Conservation (phyloP, 768 basidiomycete species). For the Pulveroboletus sp. region DNA sequence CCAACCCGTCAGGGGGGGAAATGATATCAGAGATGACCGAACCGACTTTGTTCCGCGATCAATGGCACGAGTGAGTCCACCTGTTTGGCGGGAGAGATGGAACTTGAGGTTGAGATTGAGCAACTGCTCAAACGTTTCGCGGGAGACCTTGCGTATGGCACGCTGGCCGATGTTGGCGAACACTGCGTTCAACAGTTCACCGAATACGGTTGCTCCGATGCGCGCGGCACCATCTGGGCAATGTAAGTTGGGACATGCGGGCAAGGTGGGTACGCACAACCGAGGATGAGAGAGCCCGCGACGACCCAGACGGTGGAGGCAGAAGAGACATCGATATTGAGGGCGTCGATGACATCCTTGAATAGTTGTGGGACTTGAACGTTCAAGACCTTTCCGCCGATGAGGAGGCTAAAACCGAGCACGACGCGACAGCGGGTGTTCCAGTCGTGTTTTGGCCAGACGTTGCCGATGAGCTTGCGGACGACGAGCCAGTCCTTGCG, state of each 20-base stretch:
- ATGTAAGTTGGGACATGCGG: not conserved
- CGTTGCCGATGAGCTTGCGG: conserved; percentile 76
- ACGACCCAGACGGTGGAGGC: conserved; percentile 85
- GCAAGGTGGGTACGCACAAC: conserved; percentile 60
- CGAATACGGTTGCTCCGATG: conserved; percentile 85
- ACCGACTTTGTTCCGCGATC: conserved; percentile 95
- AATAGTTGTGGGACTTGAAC: conserved; percentile 98
- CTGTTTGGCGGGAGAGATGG: conserved; percentile 91
- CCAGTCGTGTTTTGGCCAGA: conserved; percentile 91
- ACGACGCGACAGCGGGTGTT: conserved; percentile 79
- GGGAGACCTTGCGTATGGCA: conserved; percentile 91
- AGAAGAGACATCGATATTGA: conserved; percentile 79
- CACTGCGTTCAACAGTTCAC: conserved; percentile 91
- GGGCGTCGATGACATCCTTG: conserved; percentile 84
- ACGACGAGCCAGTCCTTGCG: conserved; percentile 86
- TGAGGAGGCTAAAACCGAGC: conserved; percentile 74
- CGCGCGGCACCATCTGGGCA: conserved; percentile 83
- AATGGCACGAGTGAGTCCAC: conserved; percentile 93
- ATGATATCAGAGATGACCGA: not conserved
- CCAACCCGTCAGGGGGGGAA: not conserved
- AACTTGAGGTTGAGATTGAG: conserved; percentile 89
- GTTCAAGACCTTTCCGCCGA: conserved; percentile 89
- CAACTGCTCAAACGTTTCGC: conserved; percentile 94
- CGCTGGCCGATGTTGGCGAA: conserved; percentile 95
- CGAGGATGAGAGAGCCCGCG: conserved; percentile 85